A percentile compares a stretch with the other conserved stretches of the same genome.
Evolutionary conservation across 2,329 filamentous ascomycete genomes (phyloP).

Genomic region (Sporothrix sp.): DNA sequence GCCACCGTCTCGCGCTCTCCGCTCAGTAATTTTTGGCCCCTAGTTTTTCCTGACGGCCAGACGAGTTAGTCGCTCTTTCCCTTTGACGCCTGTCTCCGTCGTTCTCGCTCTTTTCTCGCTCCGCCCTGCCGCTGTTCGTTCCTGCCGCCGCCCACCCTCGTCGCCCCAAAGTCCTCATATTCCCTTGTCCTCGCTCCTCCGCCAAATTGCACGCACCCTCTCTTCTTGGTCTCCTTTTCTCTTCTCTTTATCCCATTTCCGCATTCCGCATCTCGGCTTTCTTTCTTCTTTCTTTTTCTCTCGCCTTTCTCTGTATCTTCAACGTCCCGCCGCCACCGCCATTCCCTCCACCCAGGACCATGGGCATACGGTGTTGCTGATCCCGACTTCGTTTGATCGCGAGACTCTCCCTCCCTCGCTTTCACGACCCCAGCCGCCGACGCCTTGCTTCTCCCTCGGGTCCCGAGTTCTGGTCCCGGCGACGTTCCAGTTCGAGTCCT

Average conservation of each 20-base stretch:
- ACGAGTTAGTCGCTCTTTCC: neutral
- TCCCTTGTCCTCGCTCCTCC: neutral
- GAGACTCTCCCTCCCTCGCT: constrained; percentile 8
- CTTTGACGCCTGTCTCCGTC: neutral
- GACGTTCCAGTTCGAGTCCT: too few relatives aligned
- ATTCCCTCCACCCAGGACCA: constrained; percentile 5
- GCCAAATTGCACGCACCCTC: neutral
- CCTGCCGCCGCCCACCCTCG: neutral
- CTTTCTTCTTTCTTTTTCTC: neutral
- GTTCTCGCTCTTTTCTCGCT: constrained; percentile 3
- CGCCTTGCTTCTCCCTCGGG: neutral
- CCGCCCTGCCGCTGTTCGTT: neutral
- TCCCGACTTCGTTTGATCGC: neutral
- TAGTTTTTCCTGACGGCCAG: neutral
- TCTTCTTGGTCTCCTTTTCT: neutral
- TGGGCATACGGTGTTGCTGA: constrained; percentile 6
- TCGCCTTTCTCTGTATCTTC: neutral
- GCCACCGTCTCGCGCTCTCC: neutral
- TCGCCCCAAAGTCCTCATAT: constrained; percentile 3
- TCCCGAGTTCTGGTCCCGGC: neutral
- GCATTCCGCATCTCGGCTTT: neutral
- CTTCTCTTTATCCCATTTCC: neutral
- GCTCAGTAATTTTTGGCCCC: too few relatives aligned
- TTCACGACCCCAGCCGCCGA: neutral
- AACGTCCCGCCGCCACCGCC: neutral